Evolutionary conservation across 768 basidiomycete species (phyloP).

Genomic region (Podaxis sp.): DNA sequence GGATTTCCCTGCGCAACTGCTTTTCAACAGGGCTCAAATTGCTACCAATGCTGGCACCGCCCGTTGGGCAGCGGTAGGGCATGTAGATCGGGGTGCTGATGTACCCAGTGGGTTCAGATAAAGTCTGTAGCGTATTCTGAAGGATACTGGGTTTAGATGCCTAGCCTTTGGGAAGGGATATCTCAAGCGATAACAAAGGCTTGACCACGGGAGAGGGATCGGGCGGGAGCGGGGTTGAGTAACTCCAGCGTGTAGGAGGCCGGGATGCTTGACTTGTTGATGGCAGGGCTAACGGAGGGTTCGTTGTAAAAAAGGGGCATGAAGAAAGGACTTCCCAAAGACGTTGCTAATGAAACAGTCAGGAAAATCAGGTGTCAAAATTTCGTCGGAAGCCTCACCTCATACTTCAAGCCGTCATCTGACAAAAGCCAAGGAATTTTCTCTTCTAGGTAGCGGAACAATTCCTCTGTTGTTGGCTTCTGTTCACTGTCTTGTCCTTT

Average conservation of each 20-base stretch:
- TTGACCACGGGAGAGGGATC: constrained; percentile 37
- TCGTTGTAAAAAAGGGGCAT: constrained; percentile 49
- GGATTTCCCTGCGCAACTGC: constrained; percentile 70
- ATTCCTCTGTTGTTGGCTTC: constrained; percentile 53
- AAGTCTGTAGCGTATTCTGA: constrained; percentile 63
- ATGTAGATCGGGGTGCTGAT: constrained; percentile 72
- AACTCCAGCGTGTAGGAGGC: constrained; percentile 36
- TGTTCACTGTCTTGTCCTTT: constrained; percentile 34
- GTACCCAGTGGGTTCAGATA: constrained; percentile 77
- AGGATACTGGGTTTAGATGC: constrained; percentile 36
- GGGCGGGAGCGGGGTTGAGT: constrained; percentile 30
- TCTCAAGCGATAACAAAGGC: constrained; percentile 35
- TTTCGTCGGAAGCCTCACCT: constrained; percentile 40
- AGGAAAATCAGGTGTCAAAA: background rate
- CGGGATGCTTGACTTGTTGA: constrained; percentile 23
- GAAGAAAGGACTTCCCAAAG: constrained; percentile 64
- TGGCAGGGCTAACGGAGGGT: constrained; percentile 19
- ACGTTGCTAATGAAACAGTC: constrained; percentile 33
- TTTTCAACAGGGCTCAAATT: constrained; percentile 51
- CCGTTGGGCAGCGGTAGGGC: constrained; percentile 38
- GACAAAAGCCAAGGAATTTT: constrained; percentile 58
- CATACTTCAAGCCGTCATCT: constrained; percentile 49
- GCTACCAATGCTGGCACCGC: constrained; percentile 28
- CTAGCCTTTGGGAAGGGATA: constrained; percentile 33
- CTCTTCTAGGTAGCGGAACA: constrained; percentile 58